These are phyloP conservation scores for Dioscorea zingiberensis DNA, from an alignment of 106 monocot genomes.

Conservation along the genomic window DNA sequence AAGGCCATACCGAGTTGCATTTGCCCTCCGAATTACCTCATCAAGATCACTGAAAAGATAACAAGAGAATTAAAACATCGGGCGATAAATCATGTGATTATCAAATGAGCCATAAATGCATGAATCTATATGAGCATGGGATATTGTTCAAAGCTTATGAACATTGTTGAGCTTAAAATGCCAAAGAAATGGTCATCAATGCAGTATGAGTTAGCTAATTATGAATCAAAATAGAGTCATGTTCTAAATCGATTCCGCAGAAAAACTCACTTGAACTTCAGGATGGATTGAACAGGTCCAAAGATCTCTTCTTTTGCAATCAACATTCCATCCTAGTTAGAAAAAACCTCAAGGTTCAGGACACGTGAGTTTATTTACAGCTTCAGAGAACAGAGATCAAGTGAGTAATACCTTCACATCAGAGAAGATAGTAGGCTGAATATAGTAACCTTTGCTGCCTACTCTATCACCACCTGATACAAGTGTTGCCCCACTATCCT, in stretches of 20 bases:
- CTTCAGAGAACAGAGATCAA: background rate
- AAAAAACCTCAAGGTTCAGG: background rate
- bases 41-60: constrained; percentile 46
- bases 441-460: constrained; percentile 73
- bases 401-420: constrained; percentile 60
- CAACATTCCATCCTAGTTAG: constrained; percentile 61
- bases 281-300: constrained; percentile 86
- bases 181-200: too few species aligned
- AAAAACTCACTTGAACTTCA: constrained; percentile 82
- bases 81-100: too few species aligned
- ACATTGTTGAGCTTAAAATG: too few species aligned
- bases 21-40: constrained; percentile 76
- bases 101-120: too few species aligned
- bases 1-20: constrained; percentile 45
- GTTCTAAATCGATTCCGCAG: background rate
- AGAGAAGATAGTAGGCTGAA: constrained; percentile 81
- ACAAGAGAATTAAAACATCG: background rate
- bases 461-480: constrained; percentile 66
- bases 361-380: too few species aligned
- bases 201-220: too few species aligned
- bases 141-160: too few species aligned
- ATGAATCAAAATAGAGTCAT: background rate
- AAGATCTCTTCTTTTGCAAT: constrained; percentile 94
- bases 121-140: too few species aligned
- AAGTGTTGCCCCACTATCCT: constrained; percentile 70